Conservation (phyloP, 1,284 basidiomycete species). For the Volvariella volvacea region DNA sequence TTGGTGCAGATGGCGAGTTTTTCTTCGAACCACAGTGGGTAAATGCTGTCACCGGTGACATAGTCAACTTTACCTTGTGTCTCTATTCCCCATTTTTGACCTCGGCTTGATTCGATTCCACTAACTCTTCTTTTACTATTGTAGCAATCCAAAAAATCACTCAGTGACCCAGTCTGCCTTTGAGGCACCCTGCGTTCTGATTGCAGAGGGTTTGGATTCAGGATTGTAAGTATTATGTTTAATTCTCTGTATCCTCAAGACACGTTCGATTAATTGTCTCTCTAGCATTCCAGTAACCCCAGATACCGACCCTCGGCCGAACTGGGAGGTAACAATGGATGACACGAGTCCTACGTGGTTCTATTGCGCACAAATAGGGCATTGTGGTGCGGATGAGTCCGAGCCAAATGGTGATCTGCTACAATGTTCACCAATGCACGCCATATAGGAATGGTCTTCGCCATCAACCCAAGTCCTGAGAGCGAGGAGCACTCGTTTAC, state of each 20-base stretch:
- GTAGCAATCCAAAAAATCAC: conserved; percentile 39
- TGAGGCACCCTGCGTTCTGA: conserved; percentile 41
- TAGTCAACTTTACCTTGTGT: conserved; percentile 31
- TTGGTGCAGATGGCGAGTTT: conserved; percentile 24
- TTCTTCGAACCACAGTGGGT: conserved; percentile 28
- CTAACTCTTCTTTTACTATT: not conserved
- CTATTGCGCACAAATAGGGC: conserved; percentile 7
- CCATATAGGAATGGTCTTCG: conserved; percentile 44
- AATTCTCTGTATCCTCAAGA: not conserved
- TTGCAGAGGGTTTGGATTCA: conserved; percentile 42
- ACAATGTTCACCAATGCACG: no score
- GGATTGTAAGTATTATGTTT: conserved; percentile 34
- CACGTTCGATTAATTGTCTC: not conserved
- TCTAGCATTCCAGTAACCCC: not conserved
- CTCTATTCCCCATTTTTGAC: conserved; percentile 12
- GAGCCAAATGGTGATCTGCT: no score
- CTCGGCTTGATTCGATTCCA: not conserved
- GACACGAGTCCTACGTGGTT: conserved; percentile 6
- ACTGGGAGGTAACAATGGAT: not conserved
- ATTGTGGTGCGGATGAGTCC: not conserved
- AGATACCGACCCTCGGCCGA: not conserved
- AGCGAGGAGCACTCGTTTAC: conserved; percentile 33
- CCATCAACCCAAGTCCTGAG: conserved; percentile 43
- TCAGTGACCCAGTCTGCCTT: conserved; percentile 60
- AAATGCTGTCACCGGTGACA: conserved; percentile 26